Base-by-base conservation (phyloP, 371 early-diverging fungal species). In the Lichtheimia ramosa region DNA sequence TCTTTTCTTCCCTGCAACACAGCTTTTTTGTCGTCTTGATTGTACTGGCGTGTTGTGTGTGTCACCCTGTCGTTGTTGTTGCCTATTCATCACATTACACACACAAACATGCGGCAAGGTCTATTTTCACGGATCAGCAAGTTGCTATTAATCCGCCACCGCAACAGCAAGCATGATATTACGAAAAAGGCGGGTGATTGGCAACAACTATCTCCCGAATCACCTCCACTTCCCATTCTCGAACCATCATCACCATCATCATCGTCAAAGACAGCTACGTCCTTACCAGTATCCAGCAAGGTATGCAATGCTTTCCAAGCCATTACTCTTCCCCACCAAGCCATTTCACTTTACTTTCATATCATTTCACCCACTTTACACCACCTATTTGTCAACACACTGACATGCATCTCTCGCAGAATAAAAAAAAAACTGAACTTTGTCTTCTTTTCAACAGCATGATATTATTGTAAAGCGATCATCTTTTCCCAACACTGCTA, bases 131-230 rank as follows among this genome's bases (percentile, higher is more conserved):
- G 46, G 21, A 46, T 46, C n/a, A 46, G 46, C n/a, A 46, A n/a
- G 46, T 10, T 34, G 34, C 7, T 46, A n/a, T 46, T 46, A 10
- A 46, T 14, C 21, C 46, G 46, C 46, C 46, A 21, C 46, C 46
- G 21, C 16, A n/a, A 46, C 46, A 5, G 46, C 46, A n/a, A 21
- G 46, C 46, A 21, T 46, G 16, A 46, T n/a, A 21, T 16, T 24
- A 23, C 24, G 16, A 42, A 55, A 55, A 24, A 16, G 24, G 42
- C 56, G 53, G 24, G 56, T 21, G 56, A 55, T 27, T 55, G 56
- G 56, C 56, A 41, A n/a, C 24, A 18, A 8, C 41, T 55, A 43
- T 55, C 56, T 15, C 56, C 56, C 8, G 56, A 55, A 24, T 55
- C 10, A 13, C 56, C 56, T 25, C 56, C 56, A 43, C 23, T 55